These are phyloP conservation scores for Epichloe elymi DNA, from an alignment of 2,329 filamentous ascomycete genomes.

Conservation along the genomic window DNA sequence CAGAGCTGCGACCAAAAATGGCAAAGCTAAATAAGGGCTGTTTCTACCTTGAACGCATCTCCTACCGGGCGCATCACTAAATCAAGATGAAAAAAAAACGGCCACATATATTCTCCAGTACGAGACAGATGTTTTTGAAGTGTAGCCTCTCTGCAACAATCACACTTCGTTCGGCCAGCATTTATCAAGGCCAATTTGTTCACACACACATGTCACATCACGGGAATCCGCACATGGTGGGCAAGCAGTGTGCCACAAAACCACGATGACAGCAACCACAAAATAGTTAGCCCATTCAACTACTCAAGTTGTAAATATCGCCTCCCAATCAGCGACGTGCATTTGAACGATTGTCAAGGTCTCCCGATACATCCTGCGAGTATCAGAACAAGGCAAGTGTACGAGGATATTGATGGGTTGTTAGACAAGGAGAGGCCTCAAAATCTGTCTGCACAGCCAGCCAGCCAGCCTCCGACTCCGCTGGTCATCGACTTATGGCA, in stretches of 20 bases:
- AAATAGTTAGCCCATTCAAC: not conserved
- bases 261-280: not conserved
- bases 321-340: not conserved
- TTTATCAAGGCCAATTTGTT: not conserved
- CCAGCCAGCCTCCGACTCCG: not conserved
- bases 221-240: not conserved
- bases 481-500: not conserved
- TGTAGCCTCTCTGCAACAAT: not conserved
- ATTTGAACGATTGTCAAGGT: not conserved
- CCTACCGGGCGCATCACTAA: not conserved
- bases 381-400: not conserved
- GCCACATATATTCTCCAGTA: not conserved
- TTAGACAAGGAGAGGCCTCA: not conserved
- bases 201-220: not conserved
- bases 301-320: not conserved
- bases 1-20: slow-evolving; percentile 41
- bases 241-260: not conserved
- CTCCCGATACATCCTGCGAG: not conserved
- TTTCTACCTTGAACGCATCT: not conserved
- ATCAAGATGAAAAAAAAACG: not conserved
- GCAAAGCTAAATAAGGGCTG: slow-evolving; percentile 34
- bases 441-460: not conserved
- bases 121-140: not conserved
- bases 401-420: not conserved
- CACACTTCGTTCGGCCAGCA: not conserved